Percentiles rank a stretch among this genome's conserved stretches.
phyloP scores from a whole-genome alignment of 176 grass and related monocot genomes.

The Triticum turgidum region DNA sequence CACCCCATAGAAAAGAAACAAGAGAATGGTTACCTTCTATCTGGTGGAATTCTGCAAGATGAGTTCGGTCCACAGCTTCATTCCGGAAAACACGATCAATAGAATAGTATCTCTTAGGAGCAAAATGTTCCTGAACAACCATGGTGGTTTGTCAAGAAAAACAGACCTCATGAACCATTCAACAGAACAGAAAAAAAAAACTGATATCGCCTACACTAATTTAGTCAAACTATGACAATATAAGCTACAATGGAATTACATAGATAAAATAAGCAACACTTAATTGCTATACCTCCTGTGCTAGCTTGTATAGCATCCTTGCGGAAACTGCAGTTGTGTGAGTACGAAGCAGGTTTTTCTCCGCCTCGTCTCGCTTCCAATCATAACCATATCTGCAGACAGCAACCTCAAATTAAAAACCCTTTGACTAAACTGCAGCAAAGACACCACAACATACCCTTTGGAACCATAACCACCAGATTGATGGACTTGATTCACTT shows the following conservation, averaged over 20 bases:
- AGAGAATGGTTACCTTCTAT: conserved; percentile 68
- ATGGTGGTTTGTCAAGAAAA: conserved; percentile 13
- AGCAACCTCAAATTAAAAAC: conserved; percentile 26
- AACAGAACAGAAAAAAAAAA: conserved; percentile 2
- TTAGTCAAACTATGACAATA: conserved; percentile 16
- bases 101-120: conserved; percentile 90
- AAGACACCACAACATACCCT: conserved; percentile 58
- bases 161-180: conserved; percentile 1
- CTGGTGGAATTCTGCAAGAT: conserved; percentile 98
- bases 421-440: conserved; percentile 7
- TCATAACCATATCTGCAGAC: conserved; percentile 88
- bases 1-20: conserved; percentile 8
- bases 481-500: conserved; percentile 83
- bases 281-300: conserved; percentile 63
- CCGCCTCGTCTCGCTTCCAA: conserved; percentile 93
- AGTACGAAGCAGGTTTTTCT: conserved; percentile 93
- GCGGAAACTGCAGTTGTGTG: conserved; percentile 98
- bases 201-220: background rate
- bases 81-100: conserved; percentile 96
- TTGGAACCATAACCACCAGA: conserved; percentile 87
- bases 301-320: conserved; percentile 93
- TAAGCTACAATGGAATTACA: background rate
- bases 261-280: background rate
- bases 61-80: conserved; percentile 94
- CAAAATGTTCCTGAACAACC: conserved; percentile 66